These are phyloP conservation scores for Paxillus involutus DNA, from an alignment of 768 basidiomycete species.

Conservation along the genomic window DNA sequence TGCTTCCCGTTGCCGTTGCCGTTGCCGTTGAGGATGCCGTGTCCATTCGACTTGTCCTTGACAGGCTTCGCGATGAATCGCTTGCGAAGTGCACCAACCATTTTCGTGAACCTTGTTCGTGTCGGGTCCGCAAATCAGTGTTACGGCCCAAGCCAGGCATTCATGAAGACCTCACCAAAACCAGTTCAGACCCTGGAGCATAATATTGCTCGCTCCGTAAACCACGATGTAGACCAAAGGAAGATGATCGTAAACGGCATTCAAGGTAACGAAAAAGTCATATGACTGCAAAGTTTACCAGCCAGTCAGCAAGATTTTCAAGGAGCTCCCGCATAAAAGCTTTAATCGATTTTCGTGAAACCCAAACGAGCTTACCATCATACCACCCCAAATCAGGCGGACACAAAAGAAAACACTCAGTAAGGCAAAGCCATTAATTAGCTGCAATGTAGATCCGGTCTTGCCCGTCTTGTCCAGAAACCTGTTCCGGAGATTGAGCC, in stretches of 20 bases:
- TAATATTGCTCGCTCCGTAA: constrained; percentile 58
- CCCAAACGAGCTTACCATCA: constrained; percentile 26
- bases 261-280: constrained; percentile 62
- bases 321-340: not conserved
- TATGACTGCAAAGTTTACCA: constrained; percentile 47
- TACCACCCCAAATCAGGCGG: constrained; percentile 70
- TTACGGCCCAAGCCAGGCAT: not conserved
- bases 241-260: constrained; percentile 52
- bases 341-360: not conserved
- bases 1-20: constrained; percentile 16
- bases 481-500: constrained; percentile 36
- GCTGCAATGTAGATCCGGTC: constrained; percentile 66
- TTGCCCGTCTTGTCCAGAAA: constrained; percentile 75
- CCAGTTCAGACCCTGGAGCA: constrained; percentile 75
- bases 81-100: constrained; percentile 64
- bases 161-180: constrained; percentile 57
- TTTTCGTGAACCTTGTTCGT: constrained; percentile 65
- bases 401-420: constrained; percentile 67
- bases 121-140: not conserved
- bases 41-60: constrained; percentile 11
- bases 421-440: constrained; percentile 71
- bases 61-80: constrained; percentile 44
- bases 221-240: constrained; percentile 49
- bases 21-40: constrained; percentile 12
- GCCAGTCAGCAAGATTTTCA: not conserved